Conservation (phyloP, 306 rosid genomes). For the Fragaria nilgerrensis region DNA sequence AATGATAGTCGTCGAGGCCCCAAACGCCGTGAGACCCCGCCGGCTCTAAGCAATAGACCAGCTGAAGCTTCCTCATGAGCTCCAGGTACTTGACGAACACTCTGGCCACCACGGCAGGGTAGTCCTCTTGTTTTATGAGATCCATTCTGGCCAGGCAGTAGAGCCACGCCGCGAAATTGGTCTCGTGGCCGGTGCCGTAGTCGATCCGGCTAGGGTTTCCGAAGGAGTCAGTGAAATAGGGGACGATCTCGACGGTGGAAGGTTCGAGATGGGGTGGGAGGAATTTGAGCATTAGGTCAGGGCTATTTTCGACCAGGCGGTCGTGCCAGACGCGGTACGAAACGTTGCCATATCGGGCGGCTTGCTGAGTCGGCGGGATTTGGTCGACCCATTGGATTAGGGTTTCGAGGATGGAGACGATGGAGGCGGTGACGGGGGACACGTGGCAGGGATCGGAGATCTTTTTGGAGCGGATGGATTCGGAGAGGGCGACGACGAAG, state of each 20-base stretch:
- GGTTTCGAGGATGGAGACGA: conserved; percentile 58
- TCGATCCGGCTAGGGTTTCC: conserved; percentile 88
- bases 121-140: conserved; percentile 69
- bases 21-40: conserved; percentile 99
- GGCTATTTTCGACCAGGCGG: conserved; percentile 38
- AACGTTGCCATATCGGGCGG: conserved; percentile 77
- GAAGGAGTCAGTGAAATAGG: conserved; percentile 71
- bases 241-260: conserved; percentile 61
- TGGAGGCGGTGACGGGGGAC: conserved; percentile 35
- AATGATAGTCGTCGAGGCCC: conserved; percentile 96
- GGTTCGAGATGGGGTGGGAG: conserved; percentile 50
- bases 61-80: conserved; percentile 85
- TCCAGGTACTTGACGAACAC: conserved; percentile 77
- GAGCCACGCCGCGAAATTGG: conserved; percentile 89
- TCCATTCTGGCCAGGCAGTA: conserved; percentile 75
- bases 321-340: conserved; percentile 78
- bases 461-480: conserved; percentile 59
- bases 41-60: conserved; percentile 76
- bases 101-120: conserved; percentile 58
- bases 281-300: conserved; percentile 45
- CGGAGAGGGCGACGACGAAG: conserved; percentile 82
- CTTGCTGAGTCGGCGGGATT: conserved; percentile 68
- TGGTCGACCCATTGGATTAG: conserved; percentile 66
- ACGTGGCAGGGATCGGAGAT: conserved; percentile 65
- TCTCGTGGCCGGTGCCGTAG: conserved; percentile 95